A percentile compares a stretch with the other conserved stretches of the same genome.
phyloP scores from a whole-genome alignment of 495 filamentous ascomycete species.

The Sporormia fimetaria region DNA sequence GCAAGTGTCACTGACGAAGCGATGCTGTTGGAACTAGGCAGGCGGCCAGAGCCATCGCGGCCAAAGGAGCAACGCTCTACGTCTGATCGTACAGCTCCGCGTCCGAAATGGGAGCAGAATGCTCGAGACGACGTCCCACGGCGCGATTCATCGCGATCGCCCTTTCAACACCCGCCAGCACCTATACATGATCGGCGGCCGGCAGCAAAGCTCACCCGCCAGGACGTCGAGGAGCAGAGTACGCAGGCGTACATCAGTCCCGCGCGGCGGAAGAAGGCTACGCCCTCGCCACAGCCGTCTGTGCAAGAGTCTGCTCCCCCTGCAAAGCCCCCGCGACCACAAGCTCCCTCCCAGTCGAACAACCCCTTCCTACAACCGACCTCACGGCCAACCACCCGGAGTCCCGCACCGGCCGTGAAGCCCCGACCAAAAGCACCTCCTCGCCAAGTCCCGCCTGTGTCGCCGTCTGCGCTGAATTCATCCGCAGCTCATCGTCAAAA shows the following conservation, averaged over 20 bases:
- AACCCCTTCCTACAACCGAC: conserved; percentile 20
- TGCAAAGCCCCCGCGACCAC: conserved; percentile 16
- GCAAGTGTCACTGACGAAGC: conserved; percentile 71
- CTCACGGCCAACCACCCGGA: conserved; percentile 11
- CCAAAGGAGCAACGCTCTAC: not conserved
- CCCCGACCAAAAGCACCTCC: conserved; percentile 40
- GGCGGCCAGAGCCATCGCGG: conserved; percentile 10
- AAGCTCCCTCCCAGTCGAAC: conserved; percentile 17
- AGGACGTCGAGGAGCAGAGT: conserved; percentile 67
- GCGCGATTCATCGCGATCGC: conserved; percentile 39
- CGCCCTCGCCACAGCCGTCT: conserved; percentile 14
- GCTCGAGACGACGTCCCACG: conserved; percentile 4
- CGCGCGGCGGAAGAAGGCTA: conserved; percentile 59
- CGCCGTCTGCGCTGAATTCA: conserved; percentile 53
- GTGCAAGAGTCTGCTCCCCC: conserved; percentile 23
- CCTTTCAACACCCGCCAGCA: conserved; percentile 35
- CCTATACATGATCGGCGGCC: conserved; percentile 32
- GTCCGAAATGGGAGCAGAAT: conserved; percentile 2
- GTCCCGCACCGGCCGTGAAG: conserved; percentile 16
- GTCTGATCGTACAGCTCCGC: not conserved
- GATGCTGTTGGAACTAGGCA: conserved; percentile 65
- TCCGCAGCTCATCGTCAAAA: conserved; percentile 65
- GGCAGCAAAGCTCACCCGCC: conserved; percentile 45
- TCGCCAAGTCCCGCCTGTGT: conserved; percentile 57
- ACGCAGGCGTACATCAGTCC: conserved; percentile 83